phyloP scores from a whole-genome alignment of 352 stramenopile genomes.

The Phytophthora crassamura region DNA sequence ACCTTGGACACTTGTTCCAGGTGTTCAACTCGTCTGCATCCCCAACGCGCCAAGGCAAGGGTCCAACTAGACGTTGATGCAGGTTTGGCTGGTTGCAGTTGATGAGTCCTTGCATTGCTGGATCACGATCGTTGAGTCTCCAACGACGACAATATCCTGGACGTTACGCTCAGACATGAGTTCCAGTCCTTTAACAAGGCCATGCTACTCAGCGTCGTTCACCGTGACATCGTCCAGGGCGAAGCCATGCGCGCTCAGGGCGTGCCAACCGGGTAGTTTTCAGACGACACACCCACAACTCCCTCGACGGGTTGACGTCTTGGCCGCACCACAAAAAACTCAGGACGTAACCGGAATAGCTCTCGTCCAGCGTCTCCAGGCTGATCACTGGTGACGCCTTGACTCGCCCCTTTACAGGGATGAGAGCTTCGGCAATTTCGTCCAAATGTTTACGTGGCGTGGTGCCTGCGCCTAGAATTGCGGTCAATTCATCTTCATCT shows the following conservation, averaged over 20 bases:
- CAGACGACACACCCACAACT: slow-evolving; percentile 18
- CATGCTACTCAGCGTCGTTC: slow-evolving; percentile 13
- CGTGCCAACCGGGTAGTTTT: not conserved
- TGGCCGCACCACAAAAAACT: slow-evolving; percentile 13
- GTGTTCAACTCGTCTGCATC: not conserved
- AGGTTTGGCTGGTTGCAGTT: slow-evolving; percentile 17
- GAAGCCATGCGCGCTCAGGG: not conserved
- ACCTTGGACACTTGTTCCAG: not conserved
- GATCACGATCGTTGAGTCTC: slow-evolving; percentile 7
- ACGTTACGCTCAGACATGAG: no score
- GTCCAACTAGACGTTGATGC: not conserved
- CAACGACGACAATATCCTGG: not conserved
- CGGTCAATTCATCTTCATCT: slow-evolving; percentile 6
- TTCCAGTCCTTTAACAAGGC: not conserved
- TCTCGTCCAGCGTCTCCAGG: slow-evolving; percentile 7
- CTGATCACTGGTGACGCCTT: slow-evolving; percentile 3
- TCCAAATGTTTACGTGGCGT: slow-evolving; percentile 17
- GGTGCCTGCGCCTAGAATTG: slow-evolving; percentile 10
- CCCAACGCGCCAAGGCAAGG: no score
- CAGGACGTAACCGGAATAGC: slow-evolving; percentile 4
- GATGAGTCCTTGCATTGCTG: slow-evolving; percentile 5
- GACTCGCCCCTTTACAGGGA: slow-evolving; percentile 17
- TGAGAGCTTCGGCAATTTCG: not conserved
- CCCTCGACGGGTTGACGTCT: slow-evolving; percentile 1
- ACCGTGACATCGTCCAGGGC: slow-evolving; percentile 12